Evolutionary conservation across 176 grass and related monocot species (phyloP).

Genomic region (bread wheat (Triticum aestivum)): DNA sequence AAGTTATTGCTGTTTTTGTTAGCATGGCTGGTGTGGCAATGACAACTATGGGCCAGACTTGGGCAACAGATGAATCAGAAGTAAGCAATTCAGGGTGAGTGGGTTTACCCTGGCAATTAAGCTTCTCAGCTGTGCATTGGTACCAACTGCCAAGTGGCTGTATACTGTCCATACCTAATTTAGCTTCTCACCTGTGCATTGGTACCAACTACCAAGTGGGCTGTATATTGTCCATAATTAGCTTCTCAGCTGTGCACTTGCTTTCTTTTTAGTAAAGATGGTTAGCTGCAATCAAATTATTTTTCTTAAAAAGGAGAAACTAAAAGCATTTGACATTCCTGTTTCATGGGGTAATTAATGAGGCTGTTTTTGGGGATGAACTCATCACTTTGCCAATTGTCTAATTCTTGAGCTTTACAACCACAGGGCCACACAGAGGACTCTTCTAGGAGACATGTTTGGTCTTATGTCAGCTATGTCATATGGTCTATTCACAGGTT

Average conservation of each 20-base stretch:
- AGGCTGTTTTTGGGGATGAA: neutral
- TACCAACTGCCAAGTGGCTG: neutral
- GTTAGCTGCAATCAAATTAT: neutral
- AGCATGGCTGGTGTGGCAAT: conserved; percentile 95
- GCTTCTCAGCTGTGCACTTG: neutral
- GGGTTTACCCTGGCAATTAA: conserved; percentile 12
- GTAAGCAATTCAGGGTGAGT: conserved; percentile 66
- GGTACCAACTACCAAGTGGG: neutral
- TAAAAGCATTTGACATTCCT: neutral
- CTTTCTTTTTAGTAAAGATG: conserved; percentile 1
- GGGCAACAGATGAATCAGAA: conserved; percentile 88
- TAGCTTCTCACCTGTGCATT: neutral
- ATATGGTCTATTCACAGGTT: conserved; percentile 94
- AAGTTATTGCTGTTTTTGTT: conserved; percentile 82
- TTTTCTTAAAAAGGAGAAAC: neutral
- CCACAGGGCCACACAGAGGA: conserved; percentile 66
- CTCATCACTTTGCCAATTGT: neutral
- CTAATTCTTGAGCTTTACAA: conserved; percentile 29
- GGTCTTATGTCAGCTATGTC: conserved; percentile 86
- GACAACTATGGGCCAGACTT: conserved; percentile 97
- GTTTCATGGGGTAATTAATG: neutral
- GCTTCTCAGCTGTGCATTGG: neutral
- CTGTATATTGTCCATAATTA: neutral
- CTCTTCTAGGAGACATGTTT: conserved; percentile 89
- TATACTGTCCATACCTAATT: neutral